Conservation (phyloP, 2,329 filamentous ascomycete species). For the Bipolaris bicolor region DNA sequence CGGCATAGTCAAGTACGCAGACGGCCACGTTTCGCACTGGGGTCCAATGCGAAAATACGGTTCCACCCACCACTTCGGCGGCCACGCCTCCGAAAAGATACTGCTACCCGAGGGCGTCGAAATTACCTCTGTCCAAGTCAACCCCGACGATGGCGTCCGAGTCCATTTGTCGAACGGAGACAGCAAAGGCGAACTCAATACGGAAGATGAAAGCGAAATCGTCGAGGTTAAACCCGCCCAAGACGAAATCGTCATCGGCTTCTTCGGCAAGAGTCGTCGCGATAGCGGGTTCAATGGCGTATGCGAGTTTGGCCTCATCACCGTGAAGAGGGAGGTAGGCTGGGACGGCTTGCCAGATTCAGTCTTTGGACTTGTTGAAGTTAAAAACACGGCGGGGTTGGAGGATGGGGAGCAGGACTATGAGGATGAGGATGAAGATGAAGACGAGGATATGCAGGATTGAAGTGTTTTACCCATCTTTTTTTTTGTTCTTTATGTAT, state of each 20-base stretch:
- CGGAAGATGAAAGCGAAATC: constrained; percentile 17
- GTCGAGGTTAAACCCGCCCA: constrained; percentile 37
- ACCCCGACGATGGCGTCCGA: constrained; percentile 31
- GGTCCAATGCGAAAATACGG: constrained; percentile 39
- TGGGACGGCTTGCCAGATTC: constrained; percentile 50
- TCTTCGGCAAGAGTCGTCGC: constrained; percentile 51
- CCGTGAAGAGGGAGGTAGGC: constrained; percentile 49
- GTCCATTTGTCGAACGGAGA: constrained; percentile 42
- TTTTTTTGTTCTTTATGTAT: too few relatives aligned
- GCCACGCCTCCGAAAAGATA: constrained; percentile 39
- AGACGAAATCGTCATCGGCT: constrained; percentile 55
- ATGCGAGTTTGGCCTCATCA: constrained; percentile 58
- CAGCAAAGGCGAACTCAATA: constrained; percentile 40
- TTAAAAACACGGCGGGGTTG: constrained; percentile 45
- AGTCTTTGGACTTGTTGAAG: constrained; percentile 53
- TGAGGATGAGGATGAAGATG: background rate
- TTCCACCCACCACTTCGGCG: constrained; percentile 42
- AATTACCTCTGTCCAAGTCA: constrained; percentile 44
- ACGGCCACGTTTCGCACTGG: constrained; percentile 54
- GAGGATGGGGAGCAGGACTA: background rate
- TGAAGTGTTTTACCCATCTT: too few relatives aligned
- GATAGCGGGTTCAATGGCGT: constrained; percentile 26
- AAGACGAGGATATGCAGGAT: background rate
- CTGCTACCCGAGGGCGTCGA: constrained; percentile 33
- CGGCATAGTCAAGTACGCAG: constrained; percentile 54